Evolutionary conservation across 345 rosid species (phyloP), one percentile per base, ranked within the genome.

Genomic region (Salix arbutifolia): DNA sequence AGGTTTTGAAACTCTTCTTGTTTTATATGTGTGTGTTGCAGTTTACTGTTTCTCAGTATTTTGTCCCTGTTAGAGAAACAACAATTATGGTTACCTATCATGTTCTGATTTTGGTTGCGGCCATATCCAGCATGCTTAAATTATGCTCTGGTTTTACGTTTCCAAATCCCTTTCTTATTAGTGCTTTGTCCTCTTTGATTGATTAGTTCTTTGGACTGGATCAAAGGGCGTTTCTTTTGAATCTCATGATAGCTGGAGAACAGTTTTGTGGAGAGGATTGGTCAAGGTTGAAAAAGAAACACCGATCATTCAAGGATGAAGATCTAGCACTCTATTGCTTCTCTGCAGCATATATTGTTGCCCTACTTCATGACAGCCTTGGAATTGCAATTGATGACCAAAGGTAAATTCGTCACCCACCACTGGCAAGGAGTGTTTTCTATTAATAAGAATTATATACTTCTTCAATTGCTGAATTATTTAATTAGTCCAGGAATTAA

Each of bases 351-450:
- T 94, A 91, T 78, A 91, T 94, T 21, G 87, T 91, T 70, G 94
- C 97, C 53, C 83, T 94, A 76, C 97, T 94, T 81, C 95, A 92
- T 76, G 98, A 94, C 79, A 90, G 92, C 81, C 89, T 92, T 76
- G 97, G 91, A 71, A 76, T 92, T 82, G 78, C 89, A 65, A 75
- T 90, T 76, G 85, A 90, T 74, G 90, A 91, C 78, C 76, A 84
- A 58, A 88, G 95, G 97, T 88, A 86, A 28, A 21, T 58, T 69
- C 14, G 30, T 67, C 18, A 28, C 33, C 21, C 46, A 14, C 56
- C 1, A 31, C 48, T 35, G 48, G 16, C 61, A 30, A 33, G 4
- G 14, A 52, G 11, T 16, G 28, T 48, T 67, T 68, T 33, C 1
- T 72, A 60, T 61, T 50, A 56, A 44, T 53, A 23, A 44, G 42